Percentiles rank a stretch among this genome's conserved stretches.
Evolutionary conservation across 768 basidiomycete species (phyloP).

Genomic region (Mycena crocata): DNA sequence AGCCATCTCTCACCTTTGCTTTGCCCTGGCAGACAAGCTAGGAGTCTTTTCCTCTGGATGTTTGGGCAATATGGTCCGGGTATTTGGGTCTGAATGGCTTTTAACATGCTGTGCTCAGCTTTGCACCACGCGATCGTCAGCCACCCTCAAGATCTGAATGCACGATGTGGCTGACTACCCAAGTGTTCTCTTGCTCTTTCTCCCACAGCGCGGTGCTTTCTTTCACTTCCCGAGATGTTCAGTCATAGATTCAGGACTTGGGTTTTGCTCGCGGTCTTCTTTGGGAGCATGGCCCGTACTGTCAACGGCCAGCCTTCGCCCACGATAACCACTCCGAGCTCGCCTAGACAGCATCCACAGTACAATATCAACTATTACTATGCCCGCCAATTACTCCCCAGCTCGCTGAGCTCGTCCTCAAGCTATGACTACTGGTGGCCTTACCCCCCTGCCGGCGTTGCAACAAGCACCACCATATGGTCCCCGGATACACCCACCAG

Average conservation of each 20-base stretch:
- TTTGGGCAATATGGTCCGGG: no score
- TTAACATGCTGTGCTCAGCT: no score
- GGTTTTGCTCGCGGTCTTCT: conserved; percentile 17
- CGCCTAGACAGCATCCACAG: conserved; percentile 6
- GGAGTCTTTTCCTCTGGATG: no score
- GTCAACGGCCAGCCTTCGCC: conserved; percentile 5
- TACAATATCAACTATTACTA: conserved; percentile 30
- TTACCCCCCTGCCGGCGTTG: conserved; percentile 44
- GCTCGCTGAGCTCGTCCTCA: conserved; percentile 30
- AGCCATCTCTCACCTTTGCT: no score
- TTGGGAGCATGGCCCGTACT: conserved; percentile 10
- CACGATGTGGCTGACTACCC: conserved; percentile 11
- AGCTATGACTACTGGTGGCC: conserved; percentile 54
- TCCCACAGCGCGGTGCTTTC: background rate
- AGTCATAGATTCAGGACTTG: background rate
- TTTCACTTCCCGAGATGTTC: conserved; percentile 3
- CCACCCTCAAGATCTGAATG: no score
- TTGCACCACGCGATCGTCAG: no score
- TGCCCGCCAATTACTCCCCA: conserved; percentile 27
- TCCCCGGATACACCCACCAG: conserved; percentile 11
- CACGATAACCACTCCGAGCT: conserved; percentile 1
- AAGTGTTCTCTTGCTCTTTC: background rate
- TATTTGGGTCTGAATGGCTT: no score
- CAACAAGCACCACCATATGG: conserved; percentile 28
- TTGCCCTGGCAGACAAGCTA: no score